phyloP scores from a whole-genome alignment of 2,329 filamentous ascomycete species.

The Penicillium sp. region DNA sequence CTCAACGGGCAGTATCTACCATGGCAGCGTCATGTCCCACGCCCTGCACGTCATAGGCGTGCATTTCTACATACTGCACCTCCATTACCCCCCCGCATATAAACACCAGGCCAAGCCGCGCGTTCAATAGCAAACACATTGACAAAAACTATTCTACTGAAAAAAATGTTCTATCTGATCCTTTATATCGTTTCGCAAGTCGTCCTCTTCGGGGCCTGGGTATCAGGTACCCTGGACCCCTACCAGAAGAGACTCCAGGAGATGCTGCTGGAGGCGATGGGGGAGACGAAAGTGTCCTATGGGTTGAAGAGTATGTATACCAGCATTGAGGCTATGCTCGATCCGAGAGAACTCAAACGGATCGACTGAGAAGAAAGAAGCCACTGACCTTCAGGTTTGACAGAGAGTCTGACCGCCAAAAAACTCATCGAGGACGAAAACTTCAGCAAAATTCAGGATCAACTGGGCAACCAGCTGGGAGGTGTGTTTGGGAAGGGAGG shows the following conservation, averaged over 20 bases:
- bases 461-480: conserved; percentile 25
- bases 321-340: background rate
- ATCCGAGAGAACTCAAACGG: background rate
- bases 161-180: conserved; percentile 19
- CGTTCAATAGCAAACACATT: background rate
- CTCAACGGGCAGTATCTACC: conserved; percentile 1
- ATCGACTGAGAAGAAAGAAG: background rate
- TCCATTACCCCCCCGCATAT: background rate
- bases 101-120: background rate
- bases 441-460: conserved; percentile 29
- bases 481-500: conserved; percentile 29
- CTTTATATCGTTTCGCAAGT: conserved; percentile 20
- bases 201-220: conserved; percentile 29
- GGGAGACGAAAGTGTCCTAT: conserved; percentile 33
- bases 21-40: conserved; percentile 20
- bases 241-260: conserved; percentile 35
- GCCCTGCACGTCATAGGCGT: conserved; percentile 25
- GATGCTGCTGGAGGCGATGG: conserved; percentile 31
- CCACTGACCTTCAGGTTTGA: background rate
- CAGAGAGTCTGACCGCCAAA: conserved; percentile 29
- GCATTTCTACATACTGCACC: background rate
- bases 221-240: conserved; percentile 32
- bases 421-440: conserved; percentile 30
- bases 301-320: conserved; percentile 26
- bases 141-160: too few species aligned